Evolutionary conservation across 1,284 basidiomycete species (phyloP).

Genomic region (Malassezia pachydermatis): DNA sequence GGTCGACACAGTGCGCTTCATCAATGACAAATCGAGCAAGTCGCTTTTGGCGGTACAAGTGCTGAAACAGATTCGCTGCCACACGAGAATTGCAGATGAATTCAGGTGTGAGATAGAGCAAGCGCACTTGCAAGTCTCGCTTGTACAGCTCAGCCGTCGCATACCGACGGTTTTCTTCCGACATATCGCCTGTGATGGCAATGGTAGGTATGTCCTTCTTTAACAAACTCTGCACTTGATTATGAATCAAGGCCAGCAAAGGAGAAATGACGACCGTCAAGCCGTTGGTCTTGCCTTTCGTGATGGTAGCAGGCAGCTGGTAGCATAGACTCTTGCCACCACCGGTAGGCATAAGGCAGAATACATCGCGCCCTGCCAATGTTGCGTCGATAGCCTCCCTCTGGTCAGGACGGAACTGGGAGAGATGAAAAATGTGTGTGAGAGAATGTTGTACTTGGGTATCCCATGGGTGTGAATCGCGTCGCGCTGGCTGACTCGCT

Average conservation of each 20-base stretch:
- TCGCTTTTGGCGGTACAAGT: slow-evolving; percentile 55
- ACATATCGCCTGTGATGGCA: slow-evolving; percentile 60
- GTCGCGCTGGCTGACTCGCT: background rate
- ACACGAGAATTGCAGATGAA: slow-evolving; percentile 55
- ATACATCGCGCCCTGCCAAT: slow-evolving; percentile 71
- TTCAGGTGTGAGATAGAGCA: slow-evolving; percentile 92
- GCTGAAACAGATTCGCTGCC: slow-evolving; percentile 56
- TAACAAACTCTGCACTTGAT: slow-evolving; percentile 70
- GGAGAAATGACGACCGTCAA: slow-evolving; percentile 86
- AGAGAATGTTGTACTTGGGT: slow-evolving; percentile 60
- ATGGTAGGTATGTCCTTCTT: slow-evolving; percentile 63
- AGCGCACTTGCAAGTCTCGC: slow-evolving; percentile 50
- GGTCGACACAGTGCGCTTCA: slow-evolving; percentile 81
- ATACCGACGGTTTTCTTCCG: slow-evolving; percentile 48
- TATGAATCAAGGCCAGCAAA: slow-evolving; percentile 76
- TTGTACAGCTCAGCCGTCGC: slow-evolving; percentile 51
- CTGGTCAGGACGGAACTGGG: slow-evolving; percentile 70
- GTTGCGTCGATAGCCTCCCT: slow-evolving; percentile 74
- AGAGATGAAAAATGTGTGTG: slow-evolving; percentile 59
- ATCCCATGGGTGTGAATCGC: slow-evolving; percentile 49
- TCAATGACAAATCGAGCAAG: slow-evolving; percentile 88
- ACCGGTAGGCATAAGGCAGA: slow-evolving; percentile 93
- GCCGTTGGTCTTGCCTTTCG: slow-evolving; percentile 61
- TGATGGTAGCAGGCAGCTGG: slow-evolving; percentile 70
- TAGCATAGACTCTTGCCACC: slow-evolving; percentile 70